Percentiles rank a stretch among this genome's conserved stretches.
phyloP scores from a whole-genome alignment of 1,139 yeast species.

The Taphrina populina region DNA sequence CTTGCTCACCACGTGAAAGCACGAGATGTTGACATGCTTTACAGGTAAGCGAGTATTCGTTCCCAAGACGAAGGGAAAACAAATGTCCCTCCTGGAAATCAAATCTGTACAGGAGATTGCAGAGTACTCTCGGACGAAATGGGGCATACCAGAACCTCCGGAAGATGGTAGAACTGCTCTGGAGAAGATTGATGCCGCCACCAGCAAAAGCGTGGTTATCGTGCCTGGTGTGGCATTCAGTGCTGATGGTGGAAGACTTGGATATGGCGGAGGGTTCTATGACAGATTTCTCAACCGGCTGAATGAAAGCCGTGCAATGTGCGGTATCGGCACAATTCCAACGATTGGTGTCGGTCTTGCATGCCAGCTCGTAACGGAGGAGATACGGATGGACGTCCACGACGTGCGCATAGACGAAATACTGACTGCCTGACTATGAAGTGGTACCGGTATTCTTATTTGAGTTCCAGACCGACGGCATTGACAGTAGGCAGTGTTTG shows the following conservation, averaged over 20 bases:
- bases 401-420: slow-evolving; percentile 5
- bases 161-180: neutral
- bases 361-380: slow-evolving; percentile 2
- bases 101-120: slow-evolving; percentile 3
- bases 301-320: neutral
- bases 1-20: neutral
- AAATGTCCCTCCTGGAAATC: slow-evolving; percentile 18
- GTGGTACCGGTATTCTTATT: no score
- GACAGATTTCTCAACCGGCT: slow-evolving; percentile 2
- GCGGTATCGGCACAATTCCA: neutral
- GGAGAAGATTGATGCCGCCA: neutral
- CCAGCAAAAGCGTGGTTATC: neutral
- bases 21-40: neutral
- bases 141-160: slow-evolving; percentile 30
- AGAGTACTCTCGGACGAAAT: slow-evolving; percentile 5
- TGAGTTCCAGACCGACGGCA: no score
- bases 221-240: slow-evolving; percentile 21
- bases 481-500: no score
- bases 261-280: slow-evolving; percentile 28
- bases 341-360: slow-evolving; percentile 16
- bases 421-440: neutral
- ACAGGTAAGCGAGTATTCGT: slow-evolving; percentile 15
- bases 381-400: neutral
- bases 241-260: slow-evolving; percentile 10
- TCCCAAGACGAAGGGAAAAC: neutral